Evolutionary conservation across 169 alveolate species (phyloP), one percentile per base, ranked within the genome.

Genomic region (Prorocentrum cordatum): DNA sequence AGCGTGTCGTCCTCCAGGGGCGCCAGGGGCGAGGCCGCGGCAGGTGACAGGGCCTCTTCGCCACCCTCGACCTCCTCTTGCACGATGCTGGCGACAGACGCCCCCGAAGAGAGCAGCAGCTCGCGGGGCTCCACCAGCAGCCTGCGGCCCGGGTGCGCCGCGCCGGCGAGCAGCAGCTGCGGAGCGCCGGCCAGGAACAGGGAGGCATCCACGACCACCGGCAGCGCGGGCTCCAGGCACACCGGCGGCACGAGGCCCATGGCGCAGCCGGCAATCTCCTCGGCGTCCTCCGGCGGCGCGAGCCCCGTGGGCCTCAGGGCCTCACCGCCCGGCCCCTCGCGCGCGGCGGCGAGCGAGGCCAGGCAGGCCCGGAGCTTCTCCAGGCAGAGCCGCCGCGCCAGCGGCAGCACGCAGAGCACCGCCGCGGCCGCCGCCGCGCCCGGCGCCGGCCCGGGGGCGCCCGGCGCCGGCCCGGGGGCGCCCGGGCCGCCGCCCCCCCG

Each of bases 191-290:
- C 83, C 83, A 42, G 71, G 31, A 75, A 75, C 7, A 75, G 86
- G 39, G 31, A 71, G 42, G 68, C 32, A 39, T 75, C 86, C 39
- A 75, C 61, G 20, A 54, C 29, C 38, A 75, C 50, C 26, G 42
- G 86, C 38, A 32, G 86, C 86, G 18, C n/a, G n/a, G 86, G 86
- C 35, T 75, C 86, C 29, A 75, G 47, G 58, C 86, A 75, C 22
- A 75, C 86, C 1, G 86, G 86, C 7, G 86, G 86, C 1, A 75
- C 86, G 16, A 75, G 2, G 27, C 86, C 86, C 86, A 75, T 75
- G 31, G 29, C 16, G 59, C 86, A 75, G 45, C 86, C 86, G 1
- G 61, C 33, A 54, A 58, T 38, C 26, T 32, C 42, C 36, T 75
- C 86, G 18, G 86, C 86, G 29, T 75, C 86, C 12, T 54, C 59